A percentile compares a stretch with the other conserved stretches of the same genome.
phyloP scores from a whole-genome alignment of 768 basidiomycete genomes.

The Filobasidium wieringae region DNA sequence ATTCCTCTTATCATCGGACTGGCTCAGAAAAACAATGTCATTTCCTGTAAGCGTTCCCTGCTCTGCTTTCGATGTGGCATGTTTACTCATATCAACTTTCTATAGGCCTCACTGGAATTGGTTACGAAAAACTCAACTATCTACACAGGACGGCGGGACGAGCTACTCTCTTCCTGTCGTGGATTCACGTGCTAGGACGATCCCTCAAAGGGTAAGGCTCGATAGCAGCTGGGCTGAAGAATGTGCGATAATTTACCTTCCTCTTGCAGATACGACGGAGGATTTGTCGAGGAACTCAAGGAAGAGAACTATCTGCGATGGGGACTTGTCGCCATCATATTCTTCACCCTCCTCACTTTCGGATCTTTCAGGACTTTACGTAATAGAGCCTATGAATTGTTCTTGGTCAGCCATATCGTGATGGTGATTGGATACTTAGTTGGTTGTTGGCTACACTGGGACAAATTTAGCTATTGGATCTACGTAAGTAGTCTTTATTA shows the following conservation, averaged over 20 bases:
- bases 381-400: conserved; percentile 35
- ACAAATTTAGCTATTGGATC: conserved; percentile 12
- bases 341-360: conserved; percentile 26
- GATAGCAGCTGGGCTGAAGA: not conserved
- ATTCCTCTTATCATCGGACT: conserved; percentile 11
- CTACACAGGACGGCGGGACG: conserved; percentile 34
- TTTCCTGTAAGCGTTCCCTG: conserved; percentile 1
- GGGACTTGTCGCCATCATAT: conserved; percentile 26
- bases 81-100: not conserved
- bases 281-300: not conserved
- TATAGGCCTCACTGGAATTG: conserved; percentile 44
- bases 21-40: conserved; percentile 10
- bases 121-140: conserved; percentile 46
- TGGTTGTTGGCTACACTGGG: conserved; percentile 15
- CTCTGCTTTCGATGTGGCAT: not conserved
- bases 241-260: not conserved
- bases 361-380: conserved; percentile 24
- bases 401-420: conserved; percentile 33
- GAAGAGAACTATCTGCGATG: conserved; percentile 9
- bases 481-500: conserved; percentile 13
- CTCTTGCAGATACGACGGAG: not conserved
- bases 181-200: conserved; percentile 24
- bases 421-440: conserved; percentile 20
- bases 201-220: conserved; percentile 14
- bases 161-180: conserved; percentile 23